A percentile compares a stretch with the other conserved stretches of the same genome.
Conservation (phyloP, 139 green algal species). For the Eudorina sp. region DNA sequence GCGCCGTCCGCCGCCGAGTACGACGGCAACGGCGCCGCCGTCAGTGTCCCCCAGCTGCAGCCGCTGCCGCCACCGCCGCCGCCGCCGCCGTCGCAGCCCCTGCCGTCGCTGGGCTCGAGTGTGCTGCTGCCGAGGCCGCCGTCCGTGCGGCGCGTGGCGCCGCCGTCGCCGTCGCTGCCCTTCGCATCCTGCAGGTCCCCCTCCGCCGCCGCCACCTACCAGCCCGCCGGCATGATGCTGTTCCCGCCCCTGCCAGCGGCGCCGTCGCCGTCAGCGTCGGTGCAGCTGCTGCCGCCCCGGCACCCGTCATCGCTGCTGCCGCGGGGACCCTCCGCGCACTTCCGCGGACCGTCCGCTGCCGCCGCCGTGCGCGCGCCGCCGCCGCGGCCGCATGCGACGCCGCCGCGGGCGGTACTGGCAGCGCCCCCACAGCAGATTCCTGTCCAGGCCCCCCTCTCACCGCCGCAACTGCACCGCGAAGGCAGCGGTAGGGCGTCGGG, state of each 20-base stretch:
- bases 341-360: neutral
- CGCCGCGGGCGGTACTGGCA: too few species aligned
- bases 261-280: neutral
- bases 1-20: neutral
- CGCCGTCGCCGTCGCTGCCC: neutral
- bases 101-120: neutral
- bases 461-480: too few species aligned
- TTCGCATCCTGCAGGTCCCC: neutral
- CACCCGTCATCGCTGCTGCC: neutral
- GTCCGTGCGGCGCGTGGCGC: neutral
- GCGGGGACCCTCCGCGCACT: neutral
- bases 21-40: neutral
- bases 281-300: conserved; percentile 1
- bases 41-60: too few species aligned
- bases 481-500: too few species aligned
- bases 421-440: too few species aligned
- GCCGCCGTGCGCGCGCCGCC: neutral
- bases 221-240: neutral
- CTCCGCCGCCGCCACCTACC: neutral
- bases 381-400: neutral
- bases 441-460: too few species aligned
- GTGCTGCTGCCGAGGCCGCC: neutral
- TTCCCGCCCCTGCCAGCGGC: neutral
- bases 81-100: neutral
- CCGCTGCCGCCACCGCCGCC: neutral